Conservation (phyloP, 495 filamentous ascomycete species). For the Aspergillus kassunensis region DNA sequence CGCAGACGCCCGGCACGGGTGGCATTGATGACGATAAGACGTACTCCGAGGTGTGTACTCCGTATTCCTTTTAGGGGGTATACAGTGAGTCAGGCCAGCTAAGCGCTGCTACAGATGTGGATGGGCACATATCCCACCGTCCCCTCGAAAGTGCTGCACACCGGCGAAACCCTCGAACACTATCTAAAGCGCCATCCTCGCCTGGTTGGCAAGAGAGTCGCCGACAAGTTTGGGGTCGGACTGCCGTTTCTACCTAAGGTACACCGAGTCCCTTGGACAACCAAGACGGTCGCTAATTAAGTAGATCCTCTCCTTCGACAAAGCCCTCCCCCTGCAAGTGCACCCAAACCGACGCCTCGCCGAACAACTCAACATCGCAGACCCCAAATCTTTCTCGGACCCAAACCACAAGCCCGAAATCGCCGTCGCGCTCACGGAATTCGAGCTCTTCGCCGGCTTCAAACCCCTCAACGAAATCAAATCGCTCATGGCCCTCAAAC, state of each 20-base stretch:
- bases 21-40: constrained; percentile 38
- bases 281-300: too few relatives aligned
- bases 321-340: constrained; percentile 77
- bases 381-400: constrained; percentile 65
- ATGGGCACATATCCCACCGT: constrained; percentile 75
- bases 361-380: constrained; percentile 45
- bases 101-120: constrained; percentile 73
- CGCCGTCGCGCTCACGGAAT: constrained; percentile 67
- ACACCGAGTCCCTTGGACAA: too few relatives aligned
- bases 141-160: constrained; percentile 58
- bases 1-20: constrained; percentile 37
- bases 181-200: constrained; percentile 62
- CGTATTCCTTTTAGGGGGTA: too few relatives aligned
- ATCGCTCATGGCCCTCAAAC: constrained; percentile 50
- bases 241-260: constrained; percentile 75
- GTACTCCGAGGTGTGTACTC: constrained; percentile 51
- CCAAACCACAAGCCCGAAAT: constrained; percentile 83
- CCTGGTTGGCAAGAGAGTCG: constrained; percentile 60
- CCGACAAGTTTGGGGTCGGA: constrained; percentile 59
- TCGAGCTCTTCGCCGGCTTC: constrained; percentile 76
- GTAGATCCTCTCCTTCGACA: constrained; percentile 69
- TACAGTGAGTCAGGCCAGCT: too few relatives aligned
- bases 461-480: constrained; percentile 43
- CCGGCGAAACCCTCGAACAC: constrained; percentile 60
- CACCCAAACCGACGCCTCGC: constrained; percentile 70